These are phyloP conservation scores for Daldinia bambusicola DNA, from an alignment of 495 filamentous ascomycete genomes.

Conservation along the genomic window DNA sequence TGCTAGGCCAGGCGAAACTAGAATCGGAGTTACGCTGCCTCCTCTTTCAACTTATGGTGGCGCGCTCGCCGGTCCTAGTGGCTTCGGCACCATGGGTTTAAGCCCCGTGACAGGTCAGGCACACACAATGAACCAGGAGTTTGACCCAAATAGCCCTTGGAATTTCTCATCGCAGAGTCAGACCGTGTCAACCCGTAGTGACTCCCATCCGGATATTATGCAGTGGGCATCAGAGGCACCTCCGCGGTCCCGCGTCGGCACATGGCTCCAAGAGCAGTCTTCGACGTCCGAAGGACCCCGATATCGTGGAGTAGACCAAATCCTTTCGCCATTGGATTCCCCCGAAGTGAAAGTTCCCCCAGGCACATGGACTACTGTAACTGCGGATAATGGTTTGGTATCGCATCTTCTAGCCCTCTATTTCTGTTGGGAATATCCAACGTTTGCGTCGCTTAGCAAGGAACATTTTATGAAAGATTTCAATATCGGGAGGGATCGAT, in stretches of 20 bases:
- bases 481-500: constrained; percentile 61
- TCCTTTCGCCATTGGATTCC: constrained; percentile 49
- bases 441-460: constrained; percentile 75
- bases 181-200: constrained; percentile 51
- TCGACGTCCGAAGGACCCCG: constrained; percentile 31
- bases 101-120: constrained; percentile 35
- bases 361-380: constrained; percentile 69
- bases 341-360: constrained; percentile 53
- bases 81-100: constrained; percentile 34
- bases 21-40: constrained; percentile 36
- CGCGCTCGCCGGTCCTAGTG: constrained; percentile 34
- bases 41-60: constrained; percentile 41
- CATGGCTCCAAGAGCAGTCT: constrained; percentile 52
- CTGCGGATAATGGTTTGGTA: constrained; percentile 65
- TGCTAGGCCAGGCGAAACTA: constrained; percentile 33
- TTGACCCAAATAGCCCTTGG: constrained; percentile 55
- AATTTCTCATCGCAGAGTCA: constrained; percentile 56
- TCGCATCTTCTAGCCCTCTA: constrained; percentile 74
- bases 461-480: constrained; percentile 78
- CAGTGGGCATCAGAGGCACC: constrained; percentile 53
- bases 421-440: constrained; percentile 85
- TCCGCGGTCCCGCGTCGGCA: constrained; percentile 53
- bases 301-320: constrained; percentile 50
- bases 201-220: constrained; percentile 53
- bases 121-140: constrained; percentile 47